phyloP scores from a whole-genome alignment of 31 red algal genomes.

The Odonthalia washingtoniensis region DNA sequence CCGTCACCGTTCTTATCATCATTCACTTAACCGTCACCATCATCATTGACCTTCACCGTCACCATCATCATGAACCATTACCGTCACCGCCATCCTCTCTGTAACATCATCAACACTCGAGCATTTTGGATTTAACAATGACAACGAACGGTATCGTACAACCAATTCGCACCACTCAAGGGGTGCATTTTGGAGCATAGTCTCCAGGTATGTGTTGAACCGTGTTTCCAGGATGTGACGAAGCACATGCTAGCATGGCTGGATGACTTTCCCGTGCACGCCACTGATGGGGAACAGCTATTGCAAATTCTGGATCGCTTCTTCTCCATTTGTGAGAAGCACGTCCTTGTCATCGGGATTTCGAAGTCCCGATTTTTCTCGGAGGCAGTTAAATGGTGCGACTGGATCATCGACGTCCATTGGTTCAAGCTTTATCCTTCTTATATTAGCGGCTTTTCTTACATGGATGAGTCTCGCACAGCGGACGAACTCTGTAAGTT shows the following conservation, averaged over 20 bases:
- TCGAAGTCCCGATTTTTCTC: neutral
- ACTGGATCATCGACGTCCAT: neutral
- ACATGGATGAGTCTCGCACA: neutral
- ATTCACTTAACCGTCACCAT: no score
- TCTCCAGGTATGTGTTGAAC: neutral
- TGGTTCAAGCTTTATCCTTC: slow-evolving; percentile 19
- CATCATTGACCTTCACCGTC: no score
- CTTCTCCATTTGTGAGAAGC: neutral
- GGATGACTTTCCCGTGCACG: slow-evolving; percentile 27
- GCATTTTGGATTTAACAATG: no score
- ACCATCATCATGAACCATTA: no score
- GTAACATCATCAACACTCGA: no score
- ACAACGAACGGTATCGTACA: neutral
- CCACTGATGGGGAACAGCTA: neutral
- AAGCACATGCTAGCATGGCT: slow-evolving; percentile 24
- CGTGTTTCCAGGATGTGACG: neutral
- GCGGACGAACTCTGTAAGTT: slow-evolving; percentile 29
- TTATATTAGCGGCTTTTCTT: neutral
- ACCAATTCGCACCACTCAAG: neutral
- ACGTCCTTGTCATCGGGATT: neutral
- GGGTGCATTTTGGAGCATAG: neutral
- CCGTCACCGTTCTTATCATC: no score
- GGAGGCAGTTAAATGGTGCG: no score
- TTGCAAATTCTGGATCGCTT: neutral
- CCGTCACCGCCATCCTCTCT: no score